Evolutionary conservation across 805 yeast species (phyloP), one percentile per base, ranked within the genome.

Genomic region (Sungouiella thailandica): DNA sequence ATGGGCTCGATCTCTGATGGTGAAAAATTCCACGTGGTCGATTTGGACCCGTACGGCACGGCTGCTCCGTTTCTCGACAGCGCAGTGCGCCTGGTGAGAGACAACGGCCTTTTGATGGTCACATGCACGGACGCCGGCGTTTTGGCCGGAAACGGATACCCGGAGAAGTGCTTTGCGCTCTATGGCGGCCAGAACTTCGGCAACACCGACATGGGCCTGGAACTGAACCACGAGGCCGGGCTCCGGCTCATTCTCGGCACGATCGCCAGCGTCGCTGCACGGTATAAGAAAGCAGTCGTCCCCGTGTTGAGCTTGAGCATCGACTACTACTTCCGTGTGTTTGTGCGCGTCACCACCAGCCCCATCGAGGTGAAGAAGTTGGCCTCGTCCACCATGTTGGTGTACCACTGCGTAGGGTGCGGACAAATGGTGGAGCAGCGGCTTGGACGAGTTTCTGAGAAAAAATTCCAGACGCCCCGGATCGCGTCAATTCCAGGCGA

Each of bases 81-180:
- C 20, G 97, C 97, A 0, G 67, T 93, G 20, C 95, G 87, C 50
- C 66, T 81, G 20, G 74, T 89, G n/a, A 74, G 73, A 31, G 88
- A 89, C 46, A 89, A 81, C 36, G 99, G 97, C 1, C 51, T 93
- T 27, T 60, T 93, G 44, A 64, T 93, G 32, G 90, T 93, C 3
- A 93, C 99, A 0, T 93, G 98, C 57, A 93, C 99, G 0, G 99
- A 93, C 62, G 72, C 94, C 11, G 95, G 95, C 0, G 96, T 93
- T 1, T 68, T 93, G 34, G 97, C 97, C 1, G 98, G 98, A 13
- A 81, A 82, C 43, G 94, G 95, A 10, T 90, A 90, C 57, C 97
- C 97, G 1, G 99, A 93, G 50, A 93, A 93, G 60, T 90, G 97
- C 60, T 93, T 80, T 65, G 88, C 97, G 0, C 68, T 85, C 12